phyloP scores from a whole-genome alignment of 169 alveolate species.

The Plasmodium coatneyi region DNA sequence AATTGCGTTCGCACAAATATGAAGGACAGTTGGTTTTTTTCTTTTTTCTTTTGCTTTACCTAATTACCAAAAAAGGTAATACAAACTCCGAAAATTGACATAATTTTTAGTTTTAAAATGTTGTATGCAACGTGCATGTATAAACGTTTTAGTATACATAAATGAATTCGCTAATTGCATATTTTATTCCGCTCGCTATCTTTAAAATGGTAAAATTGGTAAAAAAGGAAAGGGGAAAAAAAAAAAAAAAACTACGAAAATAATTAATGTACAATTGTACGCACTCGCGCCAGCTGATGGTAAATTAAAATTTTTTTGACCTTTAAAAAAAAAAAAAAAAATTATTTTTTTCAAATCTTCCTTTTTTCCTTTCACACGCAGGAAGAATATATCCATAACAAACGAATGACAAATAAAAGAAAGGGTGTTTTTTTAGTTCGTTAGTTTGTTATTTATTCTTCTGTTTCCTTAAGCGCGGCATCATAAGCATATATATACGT shows the following conservation, averaged over 20 bases:
- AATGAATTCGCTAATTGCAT: not conserved
- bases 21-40: not conserved
- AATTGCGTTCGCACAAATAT: not conserved
- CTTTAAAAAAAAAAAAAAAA: not conserved
- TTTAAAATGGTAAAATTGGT: not conserved
- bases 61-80: not conserved
- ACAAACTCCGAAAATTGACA: slow-evolving; percentile 3
- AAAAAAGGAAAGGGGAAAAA: not conserved
- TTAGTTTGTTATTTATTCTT: not conserved
- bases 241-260: not conserved
- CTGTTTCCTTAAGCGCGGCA: not conserved
- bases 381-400: not conserved
- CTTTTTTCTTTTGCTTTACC: not conserved
- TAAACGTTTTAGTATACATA: not conserved
- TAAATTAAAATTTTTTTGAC: not conserved
- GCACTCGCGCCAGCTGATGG: not conserved
- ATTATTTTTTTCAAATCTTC: not conserved
- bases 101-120: not conserved
- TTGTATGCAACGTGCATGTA: not conserved
- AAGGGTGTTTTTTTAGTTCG: not conserved
- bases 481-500: not conserved
- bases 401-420: not conserved
- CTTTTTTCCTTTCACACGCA: not conserved
- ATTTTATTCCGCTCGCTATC: not conserved
- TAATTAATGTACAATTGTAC: not conserved